Evolutionary conservation across 2,329 filamentous ascomycete genomes (phyloP).

Genomic region (Colletotrichum spinosum): DNA sequence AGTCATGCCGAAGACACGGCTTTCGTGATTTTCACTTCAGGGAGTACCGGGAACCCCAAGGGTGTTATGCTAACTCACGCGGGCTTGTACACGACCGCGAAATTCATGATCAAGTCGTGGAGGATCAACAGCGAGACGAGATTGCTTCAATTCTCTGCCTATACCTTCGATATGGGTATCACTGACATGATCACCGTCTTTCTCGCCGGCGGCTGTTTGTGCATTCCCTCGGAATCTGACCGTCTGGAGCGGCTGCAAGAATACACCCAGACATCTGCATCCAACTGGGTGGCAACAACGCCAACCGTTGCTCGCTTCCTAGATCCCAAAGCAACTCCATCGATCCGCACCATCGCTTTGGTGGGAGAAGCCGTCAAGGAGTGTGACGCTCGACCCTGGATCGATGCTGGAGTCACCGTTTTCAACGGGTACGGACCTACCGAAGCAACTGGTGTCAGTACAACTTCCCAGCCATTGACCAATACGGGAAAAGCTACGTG

Average conservation of each 20-base stretch:
- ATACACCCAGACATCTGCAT: slow-evolving; percentile 28
- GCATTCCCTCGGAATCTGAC: slow-evolving; percentile 64
- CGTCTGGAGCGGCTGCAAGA: slow-evolving; percentile 58
- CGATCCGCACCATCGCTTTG: slow-evolving; percentile 1
- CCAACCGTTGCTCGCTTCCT: slow-evolving; percentile 8
- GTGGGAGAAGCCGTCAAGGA: slow-evolving; percentile 13
- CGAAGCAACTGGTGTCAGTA: slow-evolving; percentile 5
- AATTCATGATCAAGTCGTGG: neutral
- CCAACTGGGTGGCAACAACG: slow-evolving; percentile 17
- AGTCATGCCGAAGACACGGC: neutral
- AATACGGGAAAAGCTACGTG: neutral
- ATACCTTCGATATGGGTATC: slow-evolving; percentile 64
- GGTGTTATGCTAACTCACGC: slow-evolving; percentile 54
- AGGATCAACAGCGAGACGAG: slow-evolving; percentile 26
- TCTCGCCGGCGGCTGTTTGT: slow-evolving; percentile 67
- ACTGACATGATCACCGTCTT: slow-evolving; percentile 64
- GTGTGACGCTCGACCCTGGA: slow-evolving; percentile 2
- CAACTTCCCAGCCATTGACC: neutral
- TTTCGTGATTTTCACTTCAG: slow-evolving; percentile 63
- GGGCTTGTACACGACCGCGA: slow-evolving; percentile 39
- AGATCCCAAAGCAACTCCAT: neutral
- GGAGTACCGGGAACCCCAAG: slow-evolving; percentile 66
- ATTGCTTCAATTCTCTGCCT: slow-evolving; percentile 60
- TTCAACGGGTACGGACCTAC: slow-evolving; percentile 17
- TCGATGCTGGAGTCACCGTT: slow-evolving; percentile 6